These are phyloP conservation scores for Collybia nuda DNA, from an alignment of 768 basidiomycete genomes.

Conservation along the genomic window DNA sequence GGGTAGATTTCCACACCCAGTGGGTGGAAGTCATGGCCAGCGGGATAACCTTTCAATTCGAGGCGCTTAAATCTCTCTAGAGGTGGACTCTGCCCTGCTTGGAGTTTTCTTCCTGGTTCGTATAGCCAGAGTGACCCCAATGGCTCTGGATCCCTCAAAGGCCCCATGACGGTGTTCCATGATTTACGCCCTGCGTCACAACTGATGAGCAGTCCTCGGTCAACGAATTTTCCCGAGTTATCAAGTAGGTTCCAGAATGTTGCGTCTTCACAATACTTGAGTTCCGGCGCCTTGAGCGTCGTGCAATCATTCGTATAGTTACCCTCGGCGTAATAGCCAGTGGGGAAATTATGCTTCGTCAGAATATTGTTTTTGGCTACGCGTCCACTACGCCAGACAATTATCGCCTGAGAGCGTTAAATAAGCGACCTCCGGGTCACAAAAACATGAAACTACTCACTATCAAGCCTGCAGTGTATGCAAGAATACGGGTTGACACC, in stretches of 20 bases:
- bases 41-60: conserved; percentile 51
- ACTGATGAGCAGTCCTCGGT: conserved; percentile 45
- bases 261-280: conserved; percentile 65
- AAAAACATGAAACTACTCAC: conserved; percentile 8
- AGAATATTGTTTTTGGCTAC: conserved; percentile 42
- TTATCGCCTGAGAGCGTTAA: conserved; percentile 32
- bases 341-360: conserved; percentile 41
- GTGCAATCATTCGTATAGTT: conserved; percentile 47
- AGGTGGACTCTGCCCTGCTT: conserved; percentile 4
- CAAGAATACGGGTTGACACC: conserved; percentile 16
- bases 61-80: conserved; percentile 35
- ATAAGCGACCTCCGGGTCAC: background rate
- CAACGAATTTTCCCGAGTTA: conserved; percentile 30
- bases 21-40: conserved; percentile 66
- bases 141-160: conserved; percentile 55
- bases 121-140: conserved; percentile 66
- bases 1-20: conserved; percentile 63
- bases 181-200: conserved; percentile 56
- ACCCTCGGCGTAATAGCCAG: conserved; percentile 51
- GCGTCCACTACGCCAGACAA: conserved; percentile 44
- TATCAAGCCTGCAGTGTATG: conserved; percentile 12
- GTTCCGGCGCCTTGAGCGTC: conserved; percentile 33
- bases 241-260: conserved; percentile 62
- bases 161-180: conserved; percentile 84
- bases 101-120: conserved; percentile 18